A percentile compares a stretch with the other conserved stretches of the same genome.
phyloP scores from a whole-genome alignment of 2,329 filamentous ascomycete genomes.

The Fusarium duplospermum region DNA sequence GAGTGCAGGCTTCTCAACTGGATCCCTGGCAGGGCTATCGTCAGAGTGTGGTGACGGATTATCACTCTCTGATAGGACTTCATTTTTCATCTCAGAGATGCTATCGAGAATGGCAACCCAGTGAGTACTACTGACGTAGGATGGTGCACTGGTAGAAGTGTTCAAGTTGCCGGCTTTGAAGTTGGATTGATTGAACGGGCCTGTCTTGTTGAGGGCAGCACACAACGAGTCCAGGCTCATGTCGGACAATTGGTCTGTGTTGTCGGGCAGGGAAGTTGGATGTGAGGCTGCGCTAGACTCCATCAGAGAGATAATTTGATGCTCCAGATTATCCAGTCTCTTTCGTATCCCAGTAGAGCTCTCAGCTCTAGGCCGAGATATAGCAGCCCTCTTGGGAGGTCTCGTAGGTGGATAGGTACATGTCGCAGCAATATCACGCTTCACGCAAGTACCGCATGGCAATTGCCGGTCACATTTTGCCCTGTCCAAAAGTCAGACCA shows the following conservation, averaged over 20 bases:
- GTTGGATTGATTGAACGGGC: not conserved
- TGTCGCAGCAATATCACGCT: conserved; percentile 2
- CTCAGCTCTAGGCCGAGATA: not conserved
- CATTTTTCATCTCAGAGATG: conserved; percentile 12
- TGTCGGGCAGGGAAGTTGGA: not conserved
- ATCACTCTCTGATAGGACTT: not conserved
- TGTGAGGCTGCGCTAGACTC: not conserved
- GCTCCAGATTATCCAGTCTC: not conserved
- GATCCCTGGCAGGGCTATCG: not conserved
- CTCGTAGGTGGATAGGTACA: not conserved
- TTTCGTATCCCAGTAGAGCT: not conserved
- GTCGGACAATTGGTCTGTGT: not conserved
- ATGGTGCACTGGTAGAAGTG: not conserved
- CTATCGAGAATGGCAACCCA: conserved; percentile 7
- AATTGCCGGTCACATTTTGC: conserved; percentile 4
- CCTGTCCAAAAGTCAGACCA: not conserved
- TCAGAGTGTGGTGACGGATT: not conserved
- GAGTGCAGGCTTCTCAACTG: not conserved
- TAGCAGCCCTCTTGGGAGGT: not conserved
- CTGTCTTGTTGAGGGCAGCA: not conserved
- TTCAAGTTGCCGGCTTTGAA: not conserved
- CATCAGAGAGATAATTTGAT: not conserved
- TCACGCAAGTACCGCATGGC: conserved; percentile 4
- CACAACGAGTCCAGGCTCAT: not conserved
- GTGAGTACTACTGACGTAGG: conserved; percentile 9